Percentiles rank a stretch among this genome's conserved stretches.
Evolutionary conservation across 169 alveolate species (phyloP).

Genomic region (Eimeria necatrix): DNA sequence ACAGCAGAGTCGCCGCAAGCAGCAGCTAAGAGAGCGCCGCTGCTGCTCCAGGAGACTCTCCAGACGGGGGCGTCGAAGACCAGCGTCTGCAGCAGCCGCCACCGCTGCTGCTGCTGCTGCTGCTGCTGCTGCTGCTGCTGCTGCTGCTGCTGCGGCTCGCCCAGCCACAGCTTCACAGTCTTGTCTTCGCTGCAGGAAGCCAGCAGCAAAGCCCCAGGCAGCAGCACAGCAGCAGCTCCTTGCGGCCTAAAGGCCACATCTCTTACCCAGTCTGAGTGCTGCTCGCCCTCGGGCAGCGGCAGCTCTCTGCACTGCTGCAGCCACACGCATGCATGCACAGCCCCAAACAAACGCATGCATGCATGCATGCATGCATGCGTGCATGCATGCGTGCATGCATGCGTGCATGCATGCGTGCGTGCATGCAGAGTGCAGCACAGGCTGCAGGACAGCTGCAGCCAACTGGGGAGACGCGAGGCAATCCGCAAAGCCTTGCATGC

Average conservation of each 20-base stretch:
- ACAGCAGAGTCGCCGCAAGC: slow-evolving; percentile 85
- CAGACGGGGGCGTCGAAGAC: slow-evolving; percentile 85
- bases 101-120: slow-evolving; percentile 53
- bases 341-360: not conserved
- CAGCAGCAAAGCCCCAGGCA: slow-evolving; percentile 80
- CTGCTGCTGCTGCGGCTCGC: slow-evolving; percentile 19
- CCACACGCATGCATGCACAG: not conserved
- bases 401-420: not conserved
- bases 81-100: slow-evolving; percentile 83
- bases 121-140: slow-evolving; percentile 58
- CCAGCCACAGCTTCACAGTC: slow-evolving; percentile 84
- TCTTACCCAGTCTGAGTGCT: slow-evolving; percentile 93
- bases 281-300: slow-evolving; percentile 70
- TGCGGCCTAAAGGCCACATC: slow-evolving; percentile 94
- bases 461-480: slow-evolving; percentile 96
- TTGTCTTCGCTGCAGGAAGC: slow-evolving; percentile 91
- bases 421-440: not conserved
- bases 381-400: not conserved
- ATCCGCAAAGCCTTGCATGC: slow-evolving; percentile 57
- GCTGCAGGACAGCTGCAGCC: slow-evolving; percentile 91
- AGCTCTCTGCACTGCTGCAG: slow-evolving; percentile 61
- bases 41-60: slow-evolving; percentile 87
- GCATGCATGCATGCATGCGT: not conserved
- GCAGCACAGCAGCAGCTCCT: slow-evolving; percentile 80
- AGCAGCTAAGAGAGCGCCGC: slow-evolving; percentile 86